Evolutionary conservation across 208 protist genomes (phyloP).

Genomic region (Wallacemonas rigidus): DNA sequence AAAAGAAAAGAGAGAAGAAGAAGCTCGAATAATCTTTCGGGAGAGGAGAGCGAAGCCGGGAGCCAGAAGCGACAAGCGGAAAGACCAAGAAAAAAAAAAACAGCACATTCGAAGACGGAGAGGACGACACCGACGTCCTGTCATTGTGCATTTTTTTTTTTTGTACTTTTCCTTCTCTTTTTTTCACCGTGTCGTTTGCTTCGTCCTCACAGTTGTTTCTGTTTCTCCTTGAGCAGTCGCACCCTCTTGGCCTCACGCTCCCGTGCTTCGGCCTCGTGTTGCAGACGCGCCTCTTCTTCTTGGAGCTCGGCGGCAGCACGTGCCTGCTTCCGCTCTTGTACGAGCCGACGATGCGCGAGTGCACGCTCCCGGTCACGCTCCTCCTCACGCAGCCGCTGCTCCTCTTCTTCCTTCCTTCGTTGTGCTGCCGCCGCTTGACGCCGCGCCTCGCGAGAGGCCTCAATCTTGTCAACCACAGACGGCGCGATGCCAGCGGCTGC

Average conservation of each 20-base stretch:
- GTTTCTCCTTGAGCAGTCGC: conserved; percentile 37
- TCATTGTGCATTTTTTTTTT: background rate
- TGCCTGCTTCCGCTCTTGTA: conserved; percentile 58
- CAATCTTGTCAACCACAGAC: conserved; percentile 42
- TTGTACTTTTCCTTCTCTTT: too few relatives aligned
- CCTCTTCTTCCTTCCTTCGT: conserved; percentile 50
- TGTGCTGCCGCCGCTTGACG: conserved; percentile 45
- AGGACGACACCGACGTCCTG: background rate
- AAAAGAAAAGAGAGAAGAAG: too few relatives aligned
- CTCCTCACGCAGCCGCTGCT: conserved; percentile 49
- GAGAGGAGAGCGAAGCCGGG: too few relatives aligned
- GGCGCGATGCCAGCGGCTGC: conserved; percentile 48
- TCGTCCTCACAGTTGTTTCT: background rate
- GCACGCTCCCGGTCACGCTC: conserved; percentile 58
- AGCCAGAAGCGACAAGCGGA: too few relatives aligned
- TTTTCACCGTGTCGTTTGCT: background rate
- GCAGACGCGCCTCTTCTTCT: conserved; percentile 30
- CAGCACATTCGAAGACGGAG: background rate
- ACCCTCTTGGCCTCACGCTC: conserved; percentile 41
- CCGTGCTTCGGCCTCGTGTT: conserved; percentile 33
- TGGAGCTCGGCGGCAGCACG: conserved; percentile 34
- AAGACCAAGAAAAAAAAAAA: background rate
- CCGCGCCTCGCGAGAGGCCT: conserved; percentile 51
- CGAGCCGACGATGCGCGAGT: conserved; percentile 42
- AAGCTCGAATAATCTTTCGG: background rate